Base-by-base conservation (phyloP, 768 basidiomycete genomes). In the Coprinopsis sp. region DNA sequence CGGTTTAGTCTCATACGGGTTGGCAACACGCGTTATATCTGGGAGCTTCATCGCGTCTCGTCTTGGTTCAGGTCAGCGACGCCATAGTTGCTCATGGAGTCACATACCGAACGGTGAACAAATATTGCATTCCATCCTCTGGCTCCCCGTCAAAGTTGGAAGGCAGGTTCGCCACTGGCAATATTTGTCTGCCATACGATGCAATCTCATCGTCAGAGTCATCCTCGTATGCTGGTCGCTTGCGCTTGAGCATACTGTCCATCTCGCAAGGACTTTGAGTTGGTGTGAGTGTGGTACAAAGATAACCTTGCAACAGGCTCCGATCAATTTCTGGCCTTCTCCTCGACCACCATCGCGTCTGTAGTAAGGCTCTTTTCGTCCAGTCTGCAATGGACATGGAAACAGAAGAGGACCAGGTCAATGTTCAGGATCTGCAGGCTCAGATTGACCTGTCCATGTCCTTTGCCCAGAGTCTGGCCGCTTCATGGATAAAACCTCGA, bases 111-210 rank as follows among this genome's bases (percentile, higher is more conserved):
- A 91, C 89, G 41, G 79, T 79, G 63, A 91, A 90, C 33, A 91
- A 71, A 61, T 91, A 91, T 55, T 91, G 75, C 73, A 85, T 54
- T 2, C 89, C 89, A 64, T 91, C 83, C 55, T 64, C 61, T 0
- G 89, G 87, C 39, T 73, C 74, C 21, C 70, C 77, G 52, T 78
- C 65, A 58, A 84, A 91, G 57, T 84, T 72, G 16, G 66, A 59
- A n/a, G 87, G 85, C 40, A 91, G 73, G 56, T 81, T 74, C 16
- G 89, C 88, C n/a, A 91, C 85, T 14, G 89, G 89, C 3, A 91
- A 71, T 21, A 78, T 84, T 63, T 89, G 87, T 52, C 67, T 78
- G 33, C 87, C 87, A 41, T 78, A 73, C 6, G 72, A 61, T 13
- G 76, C 69, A 41, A 83, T 80, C 0, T 87, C 84, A 6, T 79